A percentile compares a stretch with the other conserved stretches of the same genome.
Conservation (phyloP, 2,329 filamentous ascomycete species). For the Colletotrichum tamarilloi region DNA sequence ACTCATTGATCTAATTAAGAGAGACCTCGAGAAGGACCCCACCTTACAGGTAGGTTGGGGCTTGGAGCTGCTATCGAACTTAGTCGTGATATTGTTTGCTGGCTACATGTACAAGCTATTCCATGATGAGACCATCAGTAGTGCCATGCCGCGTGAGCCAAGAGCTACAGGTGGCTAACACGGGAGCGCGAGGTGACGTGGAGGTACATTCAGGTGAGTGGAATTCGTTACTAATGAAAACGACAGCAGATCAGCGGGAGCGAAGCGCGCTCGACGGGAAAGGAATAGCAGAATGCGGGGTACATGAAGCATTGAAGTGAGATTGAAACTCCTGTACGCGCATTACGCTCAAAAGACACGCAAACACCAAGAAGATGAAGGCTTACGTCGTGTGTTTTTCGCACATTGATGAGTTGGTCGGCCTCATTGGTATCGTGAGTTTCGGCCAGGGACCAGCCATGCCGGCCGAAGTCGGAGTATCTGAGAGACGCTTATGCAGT, state of each 20-base stretch:
- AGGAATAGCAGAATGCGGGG: constrained; percentile 8
- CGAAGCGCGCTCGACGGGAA: neutral
- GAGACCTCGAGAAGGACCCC: neutral
- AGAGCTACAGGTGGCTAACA: neutral
- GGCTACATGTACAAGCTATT: no score
- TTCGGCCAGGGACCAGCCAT: neutral
- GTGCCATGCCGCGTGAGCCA: neutral
- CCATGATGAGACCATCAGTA: no score
- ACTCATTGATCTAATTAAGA: neutral
- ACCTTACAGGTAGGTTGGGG: neutral
- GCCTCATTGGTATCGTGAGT: neutral
- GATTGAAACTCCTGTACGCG: neutral
- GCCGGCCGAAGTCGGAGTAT: neutral
- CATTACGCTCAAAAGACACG: neutral
- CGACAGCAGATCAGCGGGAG: neutral
- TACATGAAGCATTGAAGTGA: neutral
- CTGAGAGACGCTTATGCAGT: neutral
- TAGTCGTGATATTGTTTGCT: no score
- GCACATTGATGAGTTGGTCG: neutral
- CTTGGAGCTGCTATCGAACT: no score
- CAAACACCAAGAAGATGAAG: neutral
- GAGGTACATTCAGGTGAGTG: neutral
- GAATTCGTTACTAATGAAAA: neutral
- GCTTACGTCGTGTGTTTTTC: neutral
- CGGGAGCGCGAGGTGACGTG: neutral